phyloP scores from a whole-genome alignment of 495 filamentous ascomycete species.

The Penicillium coprophilum region DNA sequence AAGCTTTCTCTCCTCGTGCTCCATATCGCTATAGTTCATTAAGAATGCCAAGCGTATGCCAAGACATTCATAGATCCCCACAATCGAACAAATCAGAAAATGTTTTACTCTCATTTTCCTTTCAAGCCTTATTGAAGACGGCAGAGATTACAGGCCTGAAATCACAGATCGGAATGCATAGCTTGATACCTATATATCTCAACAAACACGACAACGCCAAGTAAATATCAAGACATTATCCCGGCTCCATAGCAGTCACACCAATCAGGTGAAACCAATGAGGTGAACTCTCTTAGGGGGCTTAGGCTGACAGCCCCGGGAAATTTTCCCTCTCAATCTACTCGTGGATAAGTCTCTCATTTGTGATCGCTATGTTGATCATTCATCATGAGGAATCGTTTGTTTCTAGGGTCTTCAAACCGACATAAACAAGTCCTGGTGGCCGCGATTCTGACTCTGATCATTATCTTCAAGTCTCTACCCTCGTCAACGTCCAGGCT shows the following conservation, averaged over 20 bases:
- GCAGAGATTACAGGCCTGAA: not conserved
- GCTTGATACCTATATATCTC: not conserved
- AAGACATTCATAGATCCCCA: too few relatives aligned
- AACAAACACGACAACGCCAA: not conserved
- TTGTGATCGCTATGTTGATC: not conserved
- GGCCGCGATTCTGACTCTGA: conserved; percentile 7
- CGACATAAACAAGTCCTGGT: conserved; percentile 15
- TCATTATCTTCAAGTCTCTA: conserved; percentile 13
- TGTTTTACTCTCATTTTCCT: too few relatives aligned
- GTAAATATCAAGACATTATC: not conserved
- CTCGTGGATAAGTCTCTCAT: not conserved
- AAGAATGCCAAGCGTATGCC: too few relatives aligned
- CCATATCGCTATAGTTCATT: too few relatives aligned
- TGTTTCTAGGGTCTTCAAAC: not conserved
- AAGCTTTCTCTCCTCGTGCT: too few relatives aligned
- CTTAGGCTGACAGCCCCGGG: not conserved
- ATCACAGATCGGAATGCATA: not conserved
- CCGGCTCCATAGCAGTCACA: not conserved
- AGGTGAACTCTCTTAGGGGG: not conserved
- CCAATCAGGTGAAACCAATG: not conserved
- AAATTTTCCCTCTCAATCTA: not conserved
- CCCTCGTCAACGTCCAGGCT: conserved; percentile 6
- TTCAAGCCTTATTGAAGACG: too few relatives aligned
- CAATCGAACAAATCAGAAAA: too few relatives aligned
- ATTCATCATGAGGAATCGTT: conserved; percentile 15